These are phyloP conservation scores for Rutidosis leptorrhynchoides DNA, from an alignment of 129 eudicot genomes.

Conservation along the genomic window DNA sequence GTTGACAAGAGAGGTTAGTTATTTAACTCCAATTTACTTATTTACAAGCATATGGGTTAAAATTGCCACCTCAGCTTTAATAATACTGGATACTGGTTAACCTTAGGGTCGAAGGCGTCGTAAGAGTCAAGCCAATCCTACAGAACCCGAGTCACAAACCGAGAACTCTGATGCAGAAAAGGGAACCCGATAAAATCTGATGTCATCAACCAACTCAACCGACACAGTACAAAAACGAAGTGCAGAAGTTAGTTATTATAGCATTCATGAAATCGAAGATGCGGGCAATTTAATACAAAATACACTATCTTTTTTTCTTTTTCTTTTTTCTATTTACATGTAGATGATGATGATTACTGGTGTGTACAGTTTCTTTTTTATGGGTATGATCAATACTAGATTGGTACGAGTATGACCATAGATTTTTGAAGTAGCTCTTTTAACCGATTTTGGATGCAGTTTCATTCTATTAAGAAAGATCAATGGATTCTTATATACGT, in stretches of 20 bases:
- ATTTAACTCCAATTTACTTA: neutral
- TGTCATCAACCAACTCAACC: neutral
- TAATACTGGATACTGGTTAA: constrained; percentile 18
- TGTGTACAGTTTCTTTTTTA: constrained; percentile 45
- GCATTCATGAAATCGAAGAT: constrained; percentile 17
- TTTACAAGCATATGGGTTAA: neutral
- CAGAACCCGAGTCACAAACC: constrained; percentile 50
- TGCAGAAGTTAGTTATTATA: constrained; percentile 18
- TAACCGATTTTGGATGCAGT: constrained; percentile 15
- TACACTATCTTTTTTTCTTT: constrained; percentile 17
- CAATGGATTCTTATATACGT: constrained; percentile 25
- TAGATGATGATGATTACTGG: constrained; percentile 38
- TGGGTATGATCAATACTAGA: constrained; percentile 35
- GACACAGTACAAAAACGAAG: constrained; percentile 16
- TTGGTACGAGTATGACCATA: constrained; percentile 41
- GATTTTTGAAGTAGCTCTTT: constrained; percentile 28
- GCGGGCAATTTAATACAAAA: constrained; percentile 29
- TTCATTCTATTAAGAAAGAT: constrained; percentile 23
- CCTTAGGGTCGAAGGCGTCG: constrained; percentile 62
- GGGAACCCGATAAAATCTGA: constrained; percentile 29
- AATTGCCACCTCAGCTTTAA: neutral
- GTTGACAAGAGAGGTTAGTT: constrained; percentile 64
- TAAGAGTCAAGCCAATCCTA: constrained; percentile 41
- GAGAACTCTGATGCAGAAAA: constrained; percentile 43
- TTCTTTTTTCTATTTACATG: constrained; percentile 21